Base-by-base conservation (phyloP, 352 stramenopile genomes). In the Phytophthora fragariae region DNA sequence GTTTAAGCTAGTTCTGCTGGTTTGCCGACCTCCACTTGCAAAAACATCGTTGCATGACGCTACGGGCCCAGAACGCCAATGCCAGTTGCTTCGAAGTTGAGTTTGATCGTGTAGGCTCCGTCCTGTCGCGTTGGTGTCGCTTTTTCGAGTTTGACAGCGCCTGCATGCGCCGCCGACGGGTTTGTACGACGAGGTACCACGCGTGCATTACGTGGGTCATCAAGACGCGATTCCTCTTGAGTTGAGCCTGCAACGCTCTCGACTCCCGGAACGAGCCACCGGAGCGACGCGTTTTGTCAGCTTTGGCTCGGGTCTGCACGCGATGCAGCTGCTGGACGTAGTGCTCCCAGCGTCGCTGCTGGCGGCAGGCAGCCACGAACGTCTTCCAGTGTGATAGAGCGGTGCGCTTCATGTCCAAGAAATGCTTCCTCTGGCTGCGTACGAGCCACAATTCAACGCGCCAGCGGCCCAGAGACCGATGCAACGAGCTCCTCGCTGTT, bases 251-350 rank as follows among this genome's bases (percentile, higher is more conserved):
- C 6, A 79, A n/a, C 44, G 58, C 62, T 60, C 63, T 76, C 7
- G 63, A 68, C 24, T 73, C 58, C 3, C 57, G 54, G 10, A 76
- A 79, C 2, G 31, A 67, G 11, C 29, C 47, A 19, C 46, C 57
- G 10, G 35, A 7, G 27, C 17, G 31, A 55, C 58, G 46, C 17
- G 65, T 65, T 27, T 62, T 33, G 44, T 68, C n/a, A 8, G 57
- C 33, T 65, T 69, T 57, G 31, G 29, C 56, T 21, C 62, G 54
- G 5, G 59, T 67, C 31, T 79, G 37, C 7, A 60, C 61, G 14
- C 72, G 72, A 58, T 79, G 72, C 68, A 79, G 35, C 35, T 79
- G 72, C 68, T 73, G 68, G 14, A 76, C 49, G 19, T 76, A 79
- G 50, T 70, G 37, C 24, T 70, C 41, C 68, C 68, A 79, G 5